Conservation (phyloP, 228 moss, liverwort and hornwort genomes). For the Sphagnum fallax region DNA sequence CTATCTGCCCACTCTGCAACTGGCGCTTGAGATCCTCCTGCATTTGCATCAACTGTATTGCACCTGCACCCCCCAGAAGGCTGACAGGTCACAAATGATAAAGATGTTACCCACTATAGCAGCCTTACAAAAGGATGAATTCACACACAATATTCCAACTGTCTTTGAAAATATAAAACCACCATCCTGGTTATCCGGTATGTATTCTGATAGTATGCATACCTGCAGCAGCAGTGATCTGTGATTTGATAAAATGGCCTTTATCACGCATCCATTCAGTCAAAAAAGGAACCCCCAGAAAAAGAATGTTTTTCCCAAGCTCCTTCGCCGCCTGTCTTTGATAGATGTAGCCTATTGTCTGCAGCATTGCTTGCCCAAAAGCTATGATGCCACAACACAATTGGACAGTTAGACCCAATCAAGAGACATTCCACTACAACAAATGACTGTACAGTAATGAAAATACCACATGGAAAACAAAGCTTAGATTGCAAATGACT, state of each 20-base stretch:
- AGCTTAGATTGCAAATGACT: too few relatives aligned
- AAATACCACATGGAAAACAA: too few relatives aligned
- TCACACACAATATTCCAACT: too few relatives aligned
- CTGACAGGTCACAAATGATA: background rate
- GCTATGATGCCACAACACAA: conserved; percentile 13
- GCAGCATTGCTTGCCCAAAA: conserved; percentile 47
- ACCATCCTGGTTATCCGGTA: background rate
- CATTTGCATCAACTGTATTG: conserved; percentile 57
- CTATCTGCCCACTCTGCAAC: conserved; percentile 20
- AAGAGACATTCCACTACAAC: too few relatives aligned
- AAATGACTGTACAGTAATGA: too few relatives aligned
- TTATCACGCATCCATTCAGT: conserved; percentile 64
- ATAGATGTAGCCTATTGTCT: conserved; percentile 56
- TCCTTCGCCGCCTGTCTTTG: conserved; percentile 50
- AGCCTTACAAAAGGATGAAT: too few relatives aligned
- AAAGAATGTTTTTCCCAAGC: conserved; percentile 43
- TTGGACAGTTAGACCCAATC: too few relatives aligned
- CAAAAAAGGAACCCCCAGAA: conserved; percentile 46
- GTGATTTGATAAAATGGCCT: conserved; percentile 48
- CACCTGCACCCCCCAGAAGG: conserved; percentile 16
- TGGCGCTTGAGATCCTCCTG: conserved; percentile 51
- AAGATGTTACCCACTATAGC: too few relatives aligned
- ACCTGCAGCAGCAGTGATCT: conserved; percentile 48
- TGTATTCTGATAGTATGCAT: background rate
- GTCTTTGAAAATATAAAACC: background rate